Evolutionary conservation across 2,329 filamentous ascomycete genomes (phyloP).

Genomic region (Monilinia aucupariae): DNA sequence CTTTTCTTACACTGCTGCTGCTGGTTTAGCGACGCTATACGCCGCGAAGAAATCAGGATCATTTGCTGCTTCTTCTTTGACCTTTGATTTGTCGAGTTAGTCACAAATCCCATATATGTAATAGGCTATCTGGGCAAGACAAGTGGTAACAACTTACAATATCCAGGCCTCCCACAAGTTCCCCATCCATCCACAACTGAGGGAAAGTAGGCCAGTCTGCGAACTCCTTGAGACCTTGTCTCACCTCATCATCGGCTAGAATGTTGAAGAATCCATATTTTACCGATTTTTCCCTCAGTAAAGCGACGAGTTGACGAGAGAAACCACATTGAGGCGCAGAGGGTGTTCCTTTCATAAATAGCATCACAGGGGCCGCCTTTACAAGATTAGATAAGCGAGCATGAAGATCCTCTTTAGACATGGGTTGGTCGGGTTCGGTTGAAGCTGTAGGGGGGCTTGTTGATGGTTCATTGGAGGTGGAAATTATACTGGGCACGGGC

Average conservation of each 20-base stretch:
- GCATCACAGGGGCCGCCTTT: constrained; percentile 93
- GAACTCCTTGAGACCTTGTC: constrained; percentile 92
- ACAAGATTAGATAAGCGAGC: constrained; percentile 77
- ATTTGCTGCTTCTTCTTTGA: constrained; percentile 87
- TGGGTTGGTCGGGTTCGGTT: constrained; percentile 41
- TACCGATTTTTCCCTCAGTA: constrained; percentile 82
- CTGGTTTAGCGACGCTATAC: constrained; percentile 44
- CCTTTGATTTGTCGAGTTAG: constrained; percentile 44
- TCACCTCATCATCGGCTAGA: constrained; percentile 90
- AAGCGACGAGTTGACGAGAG: constrained; percentile 77
- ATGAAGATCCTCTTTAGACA: constrained; percentile 77
- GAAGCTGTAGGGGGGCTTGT: constrained; percentile 26
- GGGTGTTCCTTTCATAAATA: constrained; percentile 98
- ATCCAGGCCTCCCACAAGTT: constrained; percentile 87
- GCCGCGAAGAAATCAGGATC: constrained; percentile 76
- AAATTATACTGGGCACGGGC: constrained; percentile 34
- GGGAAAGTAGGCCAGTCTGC: constrained; percentile 99
- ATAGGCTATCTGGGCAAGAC: background rate
- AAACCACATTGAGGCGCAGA: constrained; percentile 87
- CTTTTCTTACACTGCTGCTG: constrained; percentile 6
- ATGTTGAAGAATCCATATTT: constrained; percentile 99
- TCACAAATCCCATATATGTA: background rate
- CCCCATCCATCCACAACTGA: constrained; percentile 86
- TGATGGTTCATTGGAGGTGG: constrained; percentile 25
- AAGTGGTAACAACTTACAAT: constrained; percentile 62